A percentile compares a stretch with the other conserved stretches of the same genome.
Evolutionary conservation across 2,329 filamentous ascomycete genomes (phyloP).

Genomic region (Xylariaceae sp.): DNA sequence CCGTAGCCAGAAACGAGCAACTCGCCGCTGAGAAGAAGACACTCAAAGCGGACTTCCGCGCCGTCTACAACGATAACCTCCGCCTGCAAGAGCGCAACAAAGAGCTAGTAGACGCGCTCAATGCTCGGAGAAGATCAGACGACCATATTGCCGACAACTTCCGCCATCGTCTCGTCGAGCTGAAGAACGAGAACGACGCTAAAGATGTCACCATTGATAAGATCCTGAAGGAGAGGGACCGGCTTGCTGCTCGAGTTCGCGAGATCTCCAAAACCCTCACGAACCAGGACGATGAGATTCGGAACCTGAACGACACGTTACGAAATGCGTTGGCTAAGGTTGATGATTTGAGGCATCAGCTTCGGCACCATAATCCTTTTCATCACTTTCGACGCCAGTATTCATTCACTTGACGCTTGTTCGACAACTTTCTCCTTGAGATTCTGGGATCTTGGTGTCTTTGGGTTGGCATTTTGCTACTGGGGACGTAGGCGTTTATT

Average conservation of each 20-base stretch:
- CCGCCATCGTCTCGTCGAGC: constrained; percentile 16
- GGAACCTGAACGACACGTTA: constrained; percentile 6
- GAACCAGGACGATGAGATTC: not conserved
- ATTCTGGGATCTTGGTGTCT: too few species aligned
- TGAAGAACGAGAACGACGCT: constrained; percentile 20
- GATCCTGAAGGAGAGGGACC: constrained; percentile 17
- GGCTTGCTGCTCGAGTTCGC: constrained; percentile 14
- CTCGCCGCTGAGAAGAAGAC: constrained; percentile 22
- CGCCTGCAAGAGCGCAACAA: constrained; percentile 14
- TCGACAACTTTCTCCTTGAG: too few species aligned
- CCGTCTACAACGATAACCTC: constrained; percentile 14
- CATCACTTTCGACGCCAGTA: not conserved
- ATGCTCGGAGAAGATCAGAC: constrained; percentile 16
- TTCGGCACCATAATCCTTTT: constrained; percentile 12
- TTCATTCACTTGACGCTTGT: too few species aligned
- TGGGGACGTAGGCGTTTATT: too few species aligned
- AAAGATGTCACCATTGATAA: constrained; percentile 13
- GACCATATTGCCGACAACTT: constrained; percentile 16
- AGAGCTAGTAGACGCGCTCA: constrained; percentile 16
- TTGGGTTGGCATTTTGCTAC: too few species aligned
- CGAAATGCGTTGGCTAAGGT: constrained; percentile 13
- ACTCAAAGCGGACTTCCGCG: constrained; percentile 21
- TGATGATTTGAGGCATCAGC: constrained; percentile 15
- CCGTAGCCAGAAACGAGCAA: constrained; percentile 11
- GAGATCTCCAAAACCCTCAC: constrained; percentile 20